Base-by-base conservation (phyloP, 208 protist species). In the Trypanosoma brucei region DNA sequence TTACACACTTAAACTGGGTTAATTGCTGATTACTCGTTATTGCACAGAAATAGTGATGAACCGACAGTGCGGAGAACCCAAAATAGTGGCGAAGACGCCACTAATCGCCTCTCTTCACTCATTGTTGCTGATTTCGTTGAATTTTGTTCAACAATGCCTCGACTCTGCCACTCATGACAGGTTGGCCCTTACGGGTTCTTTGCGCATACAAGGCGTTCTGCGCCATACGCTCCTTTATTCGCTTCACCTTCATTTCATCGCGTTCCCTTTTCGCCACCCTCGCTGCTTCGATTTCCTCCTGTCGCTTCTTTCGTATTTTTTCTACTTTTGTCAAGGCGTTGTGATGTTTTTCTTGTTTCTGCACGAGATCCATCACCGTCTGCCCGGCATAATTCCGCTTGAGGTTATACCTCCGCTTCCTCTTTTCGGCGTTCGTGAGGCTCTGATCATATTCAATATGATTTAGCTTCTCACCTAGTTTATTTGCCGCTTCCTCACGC, bases 361-460 rank as follows among this genome's bases (percentile, higher is more conserved):
- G 63, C 39, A 91, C 53, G 0, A 88, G 9, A 50, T 95, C 81
- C 2, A 59, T 83, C 34, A 93, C 77, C 0, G 83, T 93, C 22
- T 80, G 82, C 40, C 84, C 81, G 31, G 89, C 79, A 39, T 81
- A 92, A 59, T 95, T 93, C 31, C 84, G 82, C 70, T 95, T 95
- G 58, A 93, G 42, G 62, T 92, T 92, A 58, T 76, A 95, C 76
- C 91, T 93, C 7, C 83, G 75, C 49, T 81, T 81, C 68, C 88
- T 88, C 69, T 92, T 93, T 54, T 95, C 83, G 53, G 82, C 81
- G 70, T 92, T 92, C 14, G 90, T 91, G 11, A 95, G 73, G 55
- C 79, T 92, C 59, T 92, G 83, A 60, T 95, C 86, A 57, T 92
- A 79, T 66, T 93, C 84, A 55, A 95, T 73, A 9, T 75, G 55